These are phyloP conservation scores for Microascus cirrosus DNA, from an alignment of 2,329 filamentous ascomycete species.

Conservation along the genomic window DNA sequence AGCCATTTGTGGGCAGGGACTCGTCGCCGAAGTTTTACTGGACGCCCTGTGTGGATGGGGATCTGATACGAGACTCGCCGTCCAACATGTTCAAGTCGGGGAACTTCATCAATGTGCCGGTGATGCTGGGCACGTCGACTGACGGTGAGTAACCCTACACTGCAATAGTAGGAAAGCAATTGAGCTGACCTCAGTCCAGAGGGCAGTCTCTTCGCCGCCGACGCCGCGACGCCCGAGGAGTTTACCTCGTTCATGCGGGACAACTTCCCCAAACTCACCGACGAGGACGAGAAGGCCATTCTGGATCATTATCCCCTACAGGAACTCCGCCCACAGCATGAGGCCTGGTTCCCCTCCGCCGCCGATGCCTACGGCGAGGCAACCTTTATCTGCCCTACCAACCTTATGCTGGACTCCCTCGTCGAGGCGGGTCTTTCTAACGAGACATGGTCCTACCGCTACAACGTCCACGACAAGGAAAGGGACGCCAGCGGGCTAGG, in stretches of 20 bases:
- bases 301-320: conserved; percentile 25
- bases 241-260: conserved; percentile 28
- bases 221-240: conserved; percentile 21
- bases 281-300: conserved; percentile 21
- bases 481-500: conserved; percentile 26
- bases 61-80: conserved; percentile 28
- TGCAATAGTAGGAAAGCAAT: background rate
- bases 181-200: conserved; percentile 19
- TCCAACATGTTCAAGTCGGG: conserved; percentile 26
- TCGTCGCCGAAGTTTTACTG: conserved; percentile 33
- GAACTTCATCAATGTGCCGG: conserved; percentile 29
- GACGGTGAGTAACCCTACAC: conserved; percentile 21
- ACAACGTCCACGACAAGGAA: conserved; percentile 30
- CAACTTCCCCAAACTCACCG: conserved; percentile 33
- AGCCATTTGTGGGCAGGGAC: conserved; percentile 24
- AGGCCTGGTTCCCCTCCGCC: conserved; percentile 30
- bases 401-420: conserved; percentile 24
- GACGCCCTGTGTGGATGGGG: conserved; percentile 37
- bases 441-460: conserved; percentile 33
- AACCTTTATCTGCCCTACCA: conserved; percentile 31
- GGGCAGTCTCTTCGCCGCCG: conserved; percentile 30
- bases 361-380: conserved; percentile 31
- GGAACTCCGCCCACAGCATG: conserved; percentile 22
- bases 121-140: conserved; percentile 31
- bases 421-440: conserved; percentile 9